Evolutionary conservation across 345 rosid genomes (phyloP), one percentile per base, ranked within the genome.

Genomic region (Aegle marmelos): DNA sequence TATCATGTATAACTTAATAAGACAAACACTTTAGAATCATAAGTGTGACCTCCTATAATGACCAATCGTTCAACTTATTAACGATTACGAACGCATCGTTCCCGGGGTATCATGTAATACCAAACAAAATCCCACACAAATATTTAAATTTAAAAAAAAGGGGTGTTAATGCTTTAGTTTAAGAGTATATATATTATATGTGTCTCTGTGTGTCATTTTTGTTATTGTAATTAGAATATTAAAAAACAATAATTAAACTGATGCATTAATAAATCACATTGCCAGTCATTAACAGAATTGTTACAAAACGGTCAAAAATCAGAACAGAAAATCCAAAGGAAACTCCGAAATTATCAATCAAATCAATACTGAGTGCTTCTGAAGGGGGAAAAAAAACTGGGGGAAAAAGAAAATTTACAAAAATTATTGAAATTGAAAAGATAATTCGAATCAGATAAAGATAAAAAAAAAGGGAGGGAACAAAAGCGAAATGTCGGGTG

Each of bases 401-500:
- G 21, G 0, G 56, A 33, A 53, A 17, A 31, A 8, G 16, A 24
- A 53, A 34, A 22, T 37, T 39, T 3, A 22, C 36, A 24, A 36
- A 13, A 73, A 60, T 72, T 33, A 72, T 34, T 36, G 64, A 72
- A 72, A 22, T 58, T 72, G 25, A 58, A 16, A 21, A 27, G 4
- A 45, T 45, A 21, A 72, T 13, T 27, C n/a, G 9, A 8, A 25
- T 27, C 5, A 24, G 33, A 36, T 36, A 73, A 17, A 22, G n/a
- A 19, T 22, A n/a, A 9, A 22, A n/a, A 9, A 22, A 22, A 31
- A 22, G 10, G 1, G 28, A 9, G 21, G 31, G 50, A 24, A 68
- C 48, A 25, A 68, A 13, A 11, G n/a, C n/a, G 22, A 53, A 34
- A 76, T 76, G 79, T 24, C 63, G 36, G 65, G 79, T 36, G 11